Evolutionary conservation across 306 rosid genomes (phyloP).

Genomic region (Astragalus membranaceus): DNA sequence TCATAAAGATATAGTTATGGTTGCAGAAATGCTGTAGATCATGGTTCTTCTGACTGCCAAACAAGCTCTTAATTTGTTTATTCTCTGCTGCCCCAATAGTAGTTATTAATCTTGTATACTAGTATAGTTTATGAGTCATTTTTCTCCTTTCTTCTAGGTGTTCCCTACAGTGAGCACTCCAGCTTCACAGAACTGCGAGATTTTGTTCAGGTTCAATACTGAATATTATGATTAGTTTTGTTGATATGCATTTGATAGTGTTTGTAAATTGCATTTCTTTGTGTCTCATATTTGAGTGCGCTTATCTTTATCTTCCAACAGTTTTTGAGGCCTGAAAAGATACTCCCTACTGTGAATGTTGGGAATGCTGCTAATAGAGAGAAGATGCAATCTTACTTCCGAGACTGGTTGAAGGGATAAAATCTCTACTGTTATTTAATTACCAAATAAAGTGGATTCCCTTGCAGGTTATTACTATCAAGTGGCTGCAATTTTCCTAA

Average conservation of each 20-base stretch:
- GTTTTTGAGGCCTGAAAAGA: constrained; percentile 50
- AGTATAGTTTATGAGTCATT: not conserved
- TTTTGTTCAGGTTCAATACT: constrained; percentile 44
- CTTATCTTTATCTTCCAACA: constrained; percentile 16
- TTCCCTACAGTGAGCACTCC: constrained; percentile 63
- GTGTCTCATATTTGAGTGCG: not conserved
- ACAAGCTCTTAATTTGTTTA: not conserved
- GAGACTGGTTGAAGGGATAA: constrained; percentile 39
- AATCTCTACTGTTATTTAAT: not conserved
- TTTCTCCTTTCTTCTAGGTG: constrained; percentile 33
- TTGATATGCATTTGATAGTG: not conserved
- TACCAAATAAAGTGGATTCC: too few species aligned
- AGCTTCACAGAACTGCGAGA: constrained; percentile 48
- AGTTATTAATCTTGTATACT: not conserved
- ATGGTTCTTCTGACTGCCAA: constrained; percentile 1
- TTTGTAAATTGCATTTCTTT: not conserved
- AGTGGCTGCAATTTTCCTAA: not conserved
- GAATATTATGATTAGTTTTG: not conserved
- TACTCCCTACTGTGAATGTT: constrained; percentile 48
- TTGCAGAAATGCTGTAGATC: constrained; percentile 10
- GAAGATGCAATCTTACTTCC: constrained; percentile 51
- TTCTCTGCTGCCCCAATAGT: not conserved
- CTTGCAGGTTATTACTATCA: not conserved
- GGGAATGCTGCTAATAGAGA: constrained; percentile 40
- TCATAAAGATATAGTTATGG: not conserved